phyloP scores from a whole-genome alignment of 352 stramenopile species.

The Globisporangium emineosum region DNA sequence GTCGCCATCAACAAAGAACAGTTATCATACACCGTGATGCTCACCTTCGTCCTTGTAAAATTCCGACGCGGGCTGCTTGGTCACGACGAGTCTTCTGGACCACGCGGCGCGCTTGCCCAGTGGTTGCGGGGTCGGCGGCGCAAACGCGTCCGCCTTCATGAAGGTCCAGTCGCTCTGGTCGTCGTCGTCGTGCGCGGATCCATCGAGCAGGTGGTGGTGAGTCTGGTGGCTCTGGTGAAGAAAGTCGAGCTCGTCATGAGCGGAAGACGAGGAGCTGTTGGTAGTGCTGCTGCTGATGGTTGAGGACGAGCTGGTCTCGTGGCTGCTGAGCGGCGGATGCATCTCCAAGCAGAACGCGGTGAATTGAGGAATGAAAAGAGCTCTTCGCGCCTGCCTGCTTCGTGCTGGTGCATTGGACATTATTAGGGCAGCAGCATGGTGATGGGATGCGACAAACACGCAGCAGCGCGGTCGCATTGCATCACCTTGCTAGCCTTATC shows the following conservation, averaged over 20 bases:
- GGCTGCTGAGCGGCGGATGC: slow-evolving; percentile 4
- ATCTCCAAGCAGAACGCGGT: slow-evolving; percentile 15
- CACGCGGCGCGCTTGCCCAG: slow-evolving; percentile 44
- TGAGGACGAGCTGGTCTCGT: slow-evolving; percentile 18
- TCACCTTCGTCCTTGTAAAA: slow-evolving; percentile 88
- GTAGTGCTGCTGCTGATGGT: slow-evolving; percentile 3
- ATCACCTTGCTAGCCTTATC: background rate
- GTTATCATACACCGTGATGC: background rate
- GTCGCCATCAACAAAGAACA: background rate
- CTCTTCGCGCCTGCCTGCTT: background rate
- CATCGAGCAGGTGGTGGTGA: slow-evolving; percentile 1
- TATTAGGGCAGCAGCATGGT: background rate
- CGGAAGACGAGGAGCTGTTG: background rate
- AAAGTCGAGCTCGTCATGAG: slow-evolving; percentile 12
- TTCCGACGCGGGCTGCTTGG: slow-evolving; percentile 78
- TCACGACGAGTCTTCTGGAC: slow-evolving; percentile 78
- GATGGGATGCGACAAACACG: background rate
- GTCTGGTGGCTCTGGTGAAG: background rate
- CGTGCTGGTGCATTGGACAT: background rate
- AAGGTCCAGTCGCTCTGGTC: slow-evolving; percentile 19
- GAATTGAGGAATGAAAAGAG: slow-evolving; percentile 15
- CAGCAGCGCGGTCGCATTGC: background rate
- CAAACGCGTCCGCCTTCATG: slow-evolving; percentile 12
- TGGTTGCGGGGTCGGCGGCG: background rate
- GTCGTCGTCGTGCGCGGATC: background rate